phyloP scores from a whole-genome alignment of 352 stramenopile species.

The Blastocystis sp. region DNA sequence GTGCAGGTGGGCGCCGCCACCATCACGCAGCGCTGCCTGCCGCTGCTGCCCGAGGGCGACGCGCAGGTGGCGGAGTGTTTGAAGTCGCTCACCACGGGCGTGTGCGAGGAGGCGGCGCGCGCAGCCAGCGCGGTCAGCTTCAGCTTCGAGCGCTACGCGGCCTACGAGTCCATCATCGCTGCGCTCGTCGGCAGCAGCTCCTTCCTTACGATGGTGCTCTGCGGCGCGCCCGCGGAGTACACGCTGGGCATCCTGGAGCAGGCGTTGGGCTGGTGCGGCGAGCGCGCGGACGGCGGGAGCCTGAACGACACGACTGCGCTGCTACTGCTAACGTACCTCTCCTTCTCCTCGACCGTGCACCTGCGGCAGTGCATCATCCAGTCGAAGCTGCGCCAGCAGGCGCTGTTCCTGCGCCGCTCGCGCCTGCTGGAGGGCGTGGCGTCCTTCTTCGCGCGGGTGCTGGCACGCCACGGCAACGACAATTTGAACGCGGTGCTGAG shows the following conservation, averaged over 20 bases:
- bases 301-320: not conserved
- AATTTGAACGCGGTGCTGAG: not conserved
- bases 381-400: not conserved
- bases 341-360: slow-evolving; percentile 44
- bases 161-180: slow-evolving; percentile 19
- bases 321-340: slow-evolving; percentile 7
- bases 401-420: not conserved
- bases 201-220: not conserved
- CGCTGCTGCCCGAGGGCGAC: not conserved
- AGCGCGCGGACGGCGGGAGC: not conserved
- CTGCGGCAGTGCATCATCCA: slow-evolving; percentile 29
- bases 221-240: not conserved
- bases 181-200: not conserved
- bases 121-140: not conserved
- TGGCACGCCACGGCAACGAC: not conserved
- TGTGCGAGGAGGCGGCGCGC: not conserved
- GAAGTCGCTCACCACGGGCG: not conserved
- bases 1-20: not conserved
- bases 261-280: not conserved
- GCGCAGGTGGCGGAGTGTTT: not conserved
- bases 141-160: not conserved
- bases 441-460: not conserved
- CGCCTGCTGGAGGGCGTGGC: not conserved
- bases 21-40: slow-evolving; percentile 15
- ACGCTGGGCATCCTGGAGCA: not conserved